Base-by-base conservation (phyloP, 2,329 filamentous ascomycete genomes). In the Cytospora schulzeri region DNA sequence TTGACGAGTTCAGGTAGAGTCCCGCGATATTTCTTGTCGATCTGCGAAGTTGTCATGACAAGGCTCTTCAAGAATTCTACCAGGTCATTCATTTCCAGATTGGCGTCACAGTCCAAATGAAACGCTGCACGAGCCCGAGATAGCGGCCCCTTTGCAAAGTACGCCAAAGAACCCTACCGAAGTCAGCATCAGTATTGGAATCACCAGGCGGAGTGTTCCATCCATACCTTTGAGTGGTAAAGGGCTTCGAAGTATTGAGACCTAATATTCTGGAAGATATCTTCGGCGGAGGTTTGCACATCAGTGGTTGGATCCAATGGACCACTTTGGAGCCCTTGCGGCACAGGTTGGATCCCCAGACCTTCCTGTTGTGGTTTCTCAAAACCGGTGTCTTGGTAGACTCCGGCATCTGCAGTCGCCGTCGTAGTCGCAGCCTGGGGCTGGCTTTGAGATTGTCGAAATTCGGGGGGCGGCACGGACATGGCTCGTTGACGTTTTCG, bases 11-110 rank as follows among this genome's bases (percentile, higher is more conserved):
- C 81, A 0, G 89, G 87, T 28, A 94, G 74, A 3, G 86, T 87
- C 62, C 90, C 88, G n/a, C 86, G 84, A 71, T 91, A 93, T 72
- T 94, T 95, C 72, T 91, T 92, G 73, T 94, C 91, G 67, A 92
- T 84, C 54, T 89, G 81, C 7, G 86, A 81, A 0, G 87, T 88
- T 2, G 85, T 86, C 65, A 91, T 77, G n/a, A 91, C 77, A 63
- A 92, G 82, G 57, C 83, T 82, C 70, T 88, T 87, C n/a, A 94
- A 73, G 70, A 92, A 93, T 0, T 83, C 79, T 11, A 90, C 81
- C 22, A 93, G 78, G 57, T 92, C 85, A 28, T 79, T 77, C 75
- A 89, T 86, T 50, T 87, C 81, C 24, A 88, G 76, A 26, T 81
- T 84, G 8, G 83, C 79, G 72, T 89, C 85, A 59, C 84, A 84